These are phyloP conservation scores for Rhizopogon salebrosus DNA, from an alignment of 768 basidiomycete species.

Conservation along the genomic window DNA sequence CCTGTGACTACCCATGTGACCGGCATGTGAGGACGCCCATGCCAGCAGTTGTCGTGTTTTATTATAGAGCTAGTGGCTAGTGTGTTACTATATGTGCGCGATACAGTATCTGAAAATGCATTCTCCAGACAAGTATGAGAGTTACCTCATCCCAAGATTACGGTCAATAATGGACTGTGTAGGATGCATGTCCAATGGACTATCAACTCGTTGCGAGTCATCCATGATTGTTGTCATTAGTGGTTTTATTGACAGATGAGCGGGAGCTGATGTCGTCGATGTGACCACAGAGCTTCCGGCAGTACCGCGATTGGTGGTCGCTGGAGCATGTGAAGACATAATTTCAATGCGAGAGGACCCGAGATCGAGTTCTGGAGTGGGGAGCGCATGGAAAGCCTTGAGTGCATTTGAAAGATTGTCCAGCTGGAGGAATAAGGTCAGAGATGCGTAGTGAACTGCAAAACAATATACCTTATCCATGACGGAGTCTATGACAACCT, in stretches of 20 bases:
- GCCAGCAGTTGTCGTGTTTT: too few relatives aligned
- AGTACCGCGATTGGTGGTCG: background rate
- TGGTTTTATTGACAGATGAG: background rate
- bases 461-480: conserved; percentile 58
- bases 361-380: conserved; percentile 35
- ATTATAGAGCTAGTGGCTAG: background rate
- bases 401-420: conserved; percentile 29
- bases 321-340: conserved; percentile 17
- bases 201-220: conserved; percentile 22
- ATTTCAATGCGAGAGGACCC: conserved; percentile 24
- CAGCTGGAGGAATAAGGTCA: conserved; percentile 15
- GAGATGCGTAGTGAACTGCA: background rate
- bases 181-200: conserved; percentile 23
- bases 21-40: too few relatives aligned
- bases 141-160: background rate
- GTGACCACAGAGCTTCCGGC: background rate
- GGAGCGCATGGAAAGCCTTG: conserved; percentile 40
- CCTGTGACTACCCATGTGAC: too few relatives aligned
- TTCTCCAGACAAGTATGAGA: background rate
- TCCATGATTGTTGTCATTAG: conserved; percentile 16
- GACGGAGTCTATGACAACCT: conserved; percentile 62
- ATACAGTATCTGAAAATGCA: background rate
- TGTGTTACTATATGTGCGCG: background rate
- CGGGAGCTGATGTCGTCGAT: background rate
- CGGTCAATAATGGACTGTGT: conserved; percentile 3